Base-by-base conservation (phyloP, 371 early-diverging fungal species). In the Sporodiniella umbellata region DNA sequence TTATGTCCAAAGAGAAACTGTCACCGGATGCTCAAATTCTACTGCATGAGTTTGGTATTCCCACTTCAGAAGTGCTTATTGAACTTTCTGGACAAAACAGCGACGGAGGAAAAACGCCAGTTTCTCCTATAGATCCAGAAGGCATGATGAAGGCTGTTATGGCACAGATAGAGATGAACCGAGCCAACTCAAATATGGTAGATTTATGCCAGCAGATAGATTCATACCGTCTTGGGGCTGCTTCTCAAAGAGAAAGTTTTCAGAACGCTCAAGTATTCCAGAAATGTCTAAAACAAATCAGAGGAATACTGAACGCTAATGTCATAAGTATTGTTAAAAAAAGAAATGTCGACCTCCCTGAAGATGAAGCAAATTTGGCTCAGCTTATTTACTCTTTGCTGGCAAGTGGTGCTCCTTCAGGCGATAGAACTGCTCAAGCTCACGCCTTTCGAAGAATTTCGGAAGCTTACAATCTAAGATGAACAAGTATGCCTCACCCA, bases 101-200 rank as follows among this genome's bases (percentile, higher is more conserved):
- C 22, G 72, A 69, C 35, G 64, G 66, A 19, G 66, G 68, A 2
- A 64, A 61, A 28, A 68, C 64, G 0, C 69, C 67, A 21, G 65
- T 75, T 0, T 68, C 75, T 0, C 68, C 75, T 24, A 51, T 54
- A 4, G 75, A 75, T 53, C 68, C 72, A n/a, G 70, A 71, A 51
- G 75, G 70, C 43, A 71, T 75, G 75, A 75, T 75, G 66, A 74
- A 74, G 51, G 75, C 75, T 8, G 51, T 76, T n/a, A 70, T 76
- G 70, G 77, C 77, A 10, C 77, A 76, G 33, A 76, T 76, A 15
- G 63, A 76, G 43, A 76, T 76, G 77, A 76, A 76, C 38, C 56
- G 77, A 44, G 77, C 77, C 42, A 76, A 72, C 22, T 73, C 73
- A 18, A 77, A 77, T 19, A 71, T 77, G 71, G 73, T 71, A 3